Evolutionary conservation across 441 rosid species (phyloP).

Genomic region (Dalechampia spathulata): DNA sequence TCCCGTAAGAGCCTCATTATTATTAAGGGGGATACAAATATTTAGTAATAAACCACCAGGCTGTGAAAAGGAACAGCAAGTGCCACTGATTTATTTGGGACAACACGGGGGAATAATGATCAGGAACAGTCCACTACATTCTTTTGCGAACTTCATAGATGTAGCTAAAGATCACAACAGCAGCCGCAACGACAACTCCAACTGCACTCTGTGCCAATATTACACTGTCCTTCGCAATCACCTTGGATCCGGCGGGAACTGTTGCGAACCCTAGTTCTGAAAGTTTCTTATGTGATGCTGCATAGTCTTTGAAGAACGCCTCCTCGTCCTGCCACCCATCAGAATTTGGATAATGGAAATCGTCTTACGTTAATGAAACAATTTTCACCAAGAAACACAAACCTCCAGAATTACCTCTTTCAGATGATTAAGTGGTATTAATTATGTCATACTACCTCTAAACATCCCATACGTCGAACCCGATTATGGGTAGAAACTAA

Average conservation of each 20-base stretch:
- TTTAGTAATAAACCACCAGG: not conserved
- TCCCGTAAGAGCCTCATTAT: not conserved
- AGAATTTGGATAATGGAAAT: not conserved
- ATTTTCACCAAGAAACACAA: too few species aligned
- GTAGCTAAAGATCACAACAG: slow-evolving; percentile 75
- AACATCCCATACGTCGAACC: too few species aligned
- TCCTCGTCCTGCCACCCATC: slow-evolving; percentile 60
- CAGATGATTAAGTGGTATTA: too few species aligned
- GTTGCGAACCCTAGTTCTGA: slow-evolving; percentile 80
- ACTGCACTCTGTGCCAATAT: slow-evolving; percentile 68
- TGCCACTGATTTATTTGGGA: not conserved
- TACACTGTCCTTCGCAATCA: slow-evolving; percentile 34
- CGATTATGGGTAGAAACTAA: not conserved
- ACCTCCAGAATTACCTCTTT: too few species aligned
- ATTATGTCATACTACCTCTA: too few species aligned
- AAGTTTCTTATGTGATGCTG: slow-evolving; percentile 71
- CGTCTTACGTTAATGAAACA: too few species aligned
- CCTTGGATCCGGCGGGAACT: slow-evolving; percentile 33
- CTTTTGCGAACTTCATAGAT: slow-evolving; percentile 62
- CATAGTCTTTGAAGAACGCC: slow-evolving; percentile 68
- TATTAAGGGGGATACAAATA: not conserved
- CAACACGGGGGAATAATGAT: not conserved
- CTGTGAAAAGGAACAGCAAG: not conserved
- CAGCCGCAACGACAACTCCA: slow-evolving; percentile 74
- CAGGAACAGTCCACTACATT: slow-evolving; percentile 36